phyloP scores from a whole-genome alignment of 2,329 filamentous ascomycete species.

The Fusarium veterinarium region DNA sequence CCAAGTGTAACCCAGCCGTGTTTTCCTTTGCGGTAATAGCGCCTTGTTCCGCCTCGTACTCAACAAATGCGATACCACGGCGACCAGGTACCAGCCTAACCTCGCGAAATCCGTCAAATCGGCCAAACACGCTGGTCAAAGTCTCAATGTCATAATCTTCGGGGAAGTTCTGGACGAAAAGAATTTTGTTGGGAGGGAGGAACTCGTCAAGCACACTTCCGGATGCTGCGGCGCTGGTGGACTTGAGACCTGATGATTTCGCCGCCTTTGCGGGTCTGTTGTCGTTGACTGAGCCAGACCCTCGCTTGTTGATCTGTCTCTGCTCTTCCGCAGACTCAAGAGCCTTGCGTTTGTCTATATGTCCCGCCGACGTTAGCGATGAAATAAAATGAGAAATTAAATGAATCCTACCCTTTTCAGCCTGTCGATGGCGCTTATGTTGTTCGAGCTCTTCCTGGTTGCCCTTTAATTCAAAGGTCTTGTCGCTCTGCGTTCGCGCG shows the following conservation, averaged over 20 bases:
- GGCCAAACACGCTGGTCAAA: slow-evolving; percentile 82
- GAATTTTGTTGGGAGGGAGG: slow-evolving; percentile 94
- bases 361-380: neutral
- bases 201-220: slow-evolving; percentile 96
- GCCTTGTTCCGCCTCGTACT: slow-evolving; percentile 90
- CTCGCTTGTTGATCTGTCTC: slow-evolving; percentile 80
- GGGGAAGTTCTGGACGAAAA: slow-evolving; percentile 93
- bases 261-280: slow-evolving; percentile 75
- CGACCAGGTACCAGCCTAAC: slow-evolving; percentile 88
- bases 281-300: slow-evolving; percentile 58
- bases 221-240: slow-evolving; percentile 73
- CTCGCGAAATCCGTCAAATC: slow-evolving; percentile 95
- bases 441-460: slow-evolving; percentile 83
- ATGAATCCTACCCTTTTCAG: slow-evolving; percentile 80
- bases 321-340: slow-evolving; percentile 82
- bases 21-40: slow-evolving; percentile 95
- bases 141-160: slow-evolving; percentile 86
- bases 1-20: slow-evolving; percentile 84
- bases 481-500: slow-evolving; percentile 87
- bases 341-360: slow-evolving; percentile 81
- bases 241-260: slow-evolving; percentile 74
- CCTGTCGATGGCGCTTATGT: slow-evolving; percentile 85
- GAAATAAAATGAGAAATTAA: neutral
- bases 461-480: slow-evolving; percentile 80
- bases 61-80: slow-evolving; percentile 92